Base-by-base conservation (phyloP, 139 green algal genomes). In the Micromonas commoda region DNA sequence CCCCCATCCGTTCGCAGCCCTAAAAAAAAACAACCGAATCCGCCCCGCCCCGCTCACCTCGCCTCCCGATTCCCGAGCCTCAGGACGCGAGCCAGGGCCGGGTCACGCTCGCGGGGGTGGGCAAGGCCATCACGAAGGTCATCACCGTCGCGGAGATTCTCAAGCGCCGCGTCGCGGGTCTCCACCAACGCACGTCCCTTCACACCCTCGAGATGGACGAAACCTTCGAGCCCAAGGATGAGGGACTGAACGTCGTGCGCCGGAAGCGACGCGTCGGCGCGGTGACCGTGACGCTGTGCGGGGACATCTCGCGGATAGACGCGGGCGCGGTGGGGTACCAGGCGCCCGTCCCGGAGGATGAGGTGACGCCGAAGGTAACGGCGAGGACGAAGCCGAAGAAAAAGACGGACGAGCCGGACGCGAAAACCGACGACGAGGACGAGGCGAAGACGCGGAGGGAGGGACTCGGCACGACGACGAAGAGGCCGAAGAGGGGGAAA, bases 51-150 rank as follows among this genome's bases (percentile, higher is more conserved):
- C n/a, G n/a, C n/a, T n/a, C n/a, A n/a, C n/a, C n/a, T n/a, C n/a
- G n/a, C n/a, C n/a, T n/a, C n/a, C n/a, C n/a, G n/a, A n/a, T n/a
- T n/a, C n/a, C n/a, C n/a, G n/a, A n/a, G n/a, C n/a, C n/a, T 9
- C 45, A 57, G 45, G 45, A 57, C 45, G 45, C 45, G 45, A 57
- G 16, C 45, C 9, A 16, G 9, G 45, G 16, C 45, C 9, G 16
- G 9, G 45, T 9, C 45, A 73, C 71, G 4, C 78, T 83, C 0
- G 81, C 95, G 1, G 71, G 90, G 24, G 78, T 95, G 90, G 91
- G 90, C 13, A 80, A 83, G 39, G 90, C 90, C 72, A 94, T 96
- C 78, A 93, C 91, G 85, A 95, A 94, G 67, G 87, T 87, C 0
- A 88, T 94, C 1, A 86, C 88, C 1, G 83, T 3, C 13, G 91